Base-by-base conservation (phyloP, 176 grass and related monocot genomes). In the Avena insularis region DNA sequence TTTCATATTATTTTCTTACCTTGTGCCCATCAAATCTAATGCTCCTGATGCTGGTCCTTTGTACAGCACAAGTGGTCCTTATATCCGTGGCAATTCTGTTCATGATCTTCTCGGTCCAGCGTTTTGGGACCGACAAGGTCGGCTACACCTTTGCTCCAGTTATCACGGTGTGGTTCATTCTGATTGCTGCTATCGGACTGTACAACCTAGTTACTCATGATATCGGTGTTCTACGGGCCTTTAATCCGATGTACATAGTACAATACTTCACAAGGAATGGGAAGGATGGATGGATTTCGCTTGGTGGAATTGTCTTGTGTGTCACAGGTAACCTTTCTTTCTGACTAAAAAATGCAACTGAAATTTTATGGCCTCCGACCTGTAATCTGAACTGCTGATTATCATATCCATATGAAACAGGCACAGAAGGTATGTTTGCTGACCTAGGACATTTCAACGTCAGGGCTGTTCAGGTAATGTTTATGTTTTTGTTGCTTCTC, bases 401-500 rank as follows among this genome's bases (percentile, higher is more conserved):
- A 67, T 67, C 14, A 35, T 83, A 48, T 68, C 35, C 14, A 35
- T 83, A 48, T 68, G 80, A 2, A 84, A 91, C 87, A 97, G 91
- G 93, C 79, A 94, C 93, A 12, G 93, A 98, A 83, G 91, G 87
- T 0, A 90, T 98, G 89, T 95, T 92, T 92, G 95, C 95, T 74
- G 91, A 95, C 75, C 83, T 98, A 20, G 93, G 95, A 5, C 95
- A 98, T 71, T 98, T 98, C 86, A 93, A 94, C 50, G 77, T 92
- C 73, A 85, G 83, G 80, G 89, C 93, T 27, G 79, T 95, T 83
- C 91, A 92, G 89, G 90, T 93, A 84, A 70, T 19, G 38, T 7
- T 43, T 27, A 35, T 43, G 29, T 20, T 70, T 10, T 14, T 43
- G 40, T 27, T 35, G n/a, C 17, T 88, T 70, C 16, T 70, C 16